These are phyloP conservation scores for Naematelia encephala DNA, from an alignment of 768 basidiomycete species.

Conservation along the genomic window DNA sequence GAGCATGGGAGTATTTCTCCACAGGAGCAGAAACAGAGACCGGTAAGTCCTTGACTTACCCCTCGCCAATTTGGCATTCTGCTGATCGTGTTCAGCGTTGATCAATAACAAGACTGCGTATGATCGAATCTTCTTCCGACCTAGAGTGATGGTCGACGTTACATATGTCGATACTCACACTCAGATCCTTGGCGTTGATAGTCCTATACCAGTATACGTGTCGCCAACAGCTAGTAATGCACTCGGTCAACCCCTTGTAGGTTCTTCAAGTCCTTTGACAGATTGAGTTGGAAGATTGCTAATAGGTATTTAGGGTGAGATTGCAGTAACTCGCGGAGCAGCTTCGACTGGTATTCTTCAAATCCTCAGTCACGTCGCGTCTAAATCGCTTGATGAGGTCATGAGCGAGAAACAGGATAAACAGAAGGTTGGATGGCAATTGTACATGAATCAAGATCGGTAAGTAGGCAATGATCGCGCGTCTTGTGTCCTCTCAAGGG, in stretches of 20 bases:
- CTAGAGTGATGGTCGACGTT: conserved; percentile 59
- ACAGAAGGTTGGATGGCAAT: conserved; percentile 45
- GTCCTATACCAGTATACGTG: conserved; percentile 74
- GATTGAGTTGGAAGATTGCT: not conserved
- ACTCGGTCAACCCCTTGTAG: conserved; percentile 22
- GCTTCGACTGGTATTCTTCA: conserved; percentile 35
- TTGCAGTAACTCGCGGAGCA: conserved; percentile 37
- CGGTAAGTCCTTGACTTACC: no score
- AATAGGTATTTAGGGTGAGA: conserved; percentile 26
- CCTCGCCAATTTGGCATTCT: no score
- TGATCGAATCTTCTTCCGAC: conserved; percentile 73
- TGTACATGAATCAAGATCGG: conserved; percentile 31
- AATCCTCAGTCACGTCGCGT: conserved; percentile 38
- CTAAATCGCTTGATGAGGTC: conserved; percentile 42
- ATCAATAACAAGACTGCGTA: conserved; percentile 74
- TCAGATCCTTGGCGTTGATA: conserved; percentile 60
- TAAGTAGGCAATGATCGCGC: not conserved
- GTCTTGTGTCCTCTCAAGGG: not conserved
- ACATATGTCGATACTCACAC: conserved; percentile 36
- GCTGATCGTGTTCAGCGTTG: conserved; percentile 57
- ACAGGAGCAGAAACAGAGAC: conserved; percentile 79
- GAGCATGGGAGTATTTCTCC: conserved; percentile 74
- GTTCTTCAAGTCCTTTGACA: not conserved
- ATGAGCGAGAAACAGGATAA: conserved; percentile 22
- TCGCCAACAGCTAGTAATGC: conserved; percentile 63